A percentile compares a stretch with the other conserved stretches of the same genome.
These are phyloP conservation scores for Tricholoma saponaceum DNA, from an alignment of 768 basidiomycete genomes.

Conservation along the genomic window DNA sequence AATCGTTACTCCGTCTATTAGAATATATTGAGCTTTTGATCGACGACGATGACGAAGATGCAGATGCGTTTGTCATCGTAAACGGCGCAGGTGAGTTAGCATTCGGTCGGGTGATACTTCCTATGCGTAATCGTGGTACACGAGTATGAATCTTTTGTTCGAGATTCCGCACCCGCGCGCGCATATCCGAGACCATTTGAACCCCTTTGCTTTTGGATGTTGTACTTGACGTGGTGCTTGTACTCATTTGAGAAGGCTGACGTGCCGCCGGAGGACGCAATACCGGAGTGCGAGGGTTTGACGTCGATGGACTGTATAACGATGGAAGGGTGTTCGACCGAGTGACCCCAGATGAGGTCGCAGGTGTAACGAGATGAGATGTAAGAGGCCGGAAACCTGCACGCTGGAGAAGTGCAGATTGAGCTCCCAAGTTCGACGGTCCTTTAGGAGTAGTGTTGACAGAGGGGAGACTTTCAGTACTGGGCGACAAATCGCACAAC, in stretches of 20 bases:
- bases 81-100: constrained; percentile 32
- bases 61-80: constrained; percentile 18
- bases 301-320: constrained; percentile 34
- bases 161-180: constrained; percentile 74
- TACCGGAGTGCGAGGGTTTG: constrained; percentile 46
- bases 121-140: constrained; percentile 81
- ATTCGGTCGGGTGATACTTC: constrained; percentile 58
- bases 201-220: constrained; percentile 75
- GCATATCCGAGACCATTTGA: constrained; percentile 92
- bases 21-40: constrained; percentile 38
- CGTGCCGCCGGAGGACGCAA: constrained; percentile 34
- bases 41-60: constrained; percentile 31
- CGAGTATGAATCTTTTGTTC: constrained; percentile 88
- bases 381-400: constrained; percentile 45
- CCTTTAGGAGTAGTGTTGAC: constrained; percentile 35
- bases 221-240: constrained; percentile 40
- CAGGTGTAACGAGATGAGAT: constrained; percentile 41
- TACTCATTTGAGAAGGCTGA: constrained; percentile 35
- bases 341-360: constrained; percentile 37
- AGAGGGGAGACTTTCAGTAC: constrained; percentile 35
- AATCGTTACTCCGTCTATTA: constrained; percentile 39
- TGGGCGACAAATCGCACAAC: constrained; percentile 51
- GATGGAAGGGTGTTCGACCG: constrained; percentile 59
- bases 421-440: constrained; percentile 33
- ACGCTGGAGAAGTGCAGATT: constrained; percentile 47